Evolutionary conservation across 306 rosid genomes (phyloP).

Genomic region (Arachis hypogaea): DNA sequence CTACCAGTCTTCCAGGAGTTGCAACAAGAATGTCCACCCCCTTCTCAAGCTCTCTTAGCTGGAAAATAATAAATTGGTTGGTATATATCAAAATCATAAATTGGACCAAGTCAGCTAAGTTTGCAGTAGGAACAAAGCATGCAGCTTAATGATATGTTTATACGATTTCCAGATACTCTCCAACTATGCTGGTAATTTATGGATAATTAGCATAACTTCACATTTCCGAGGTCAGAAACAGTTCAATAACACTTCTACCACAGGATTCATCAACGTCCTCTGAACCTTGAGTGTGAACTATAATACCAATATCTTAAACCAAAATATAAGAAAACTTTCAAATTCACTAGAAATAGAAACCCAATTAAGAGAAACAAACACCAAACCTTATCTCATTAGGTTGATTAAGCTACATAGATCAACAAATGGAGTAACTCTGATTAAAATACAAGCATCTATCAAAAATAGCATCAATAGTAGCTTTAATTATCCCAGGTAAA

Average conservation of each 20-base stretch:
- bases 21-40: conserved; percentile 91
- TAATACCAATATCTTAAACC: neutral
- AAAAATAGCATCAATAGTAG: neutral
- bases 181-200: neutral
- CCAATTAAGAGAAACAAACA: neutral
- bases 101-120: neutral
- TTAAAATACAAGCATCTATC: neutral
- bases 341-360: neutral
- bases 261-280: no score
- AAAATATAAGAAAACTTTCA: neutral
- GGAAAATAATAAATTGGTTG: conserved; percentile 39
- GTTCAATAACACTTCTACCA: neutral
- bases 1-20: conserved; percentile 90
- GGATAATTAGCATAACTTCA: conserved; percentile 3
- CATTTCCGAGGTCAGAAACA: neutral
- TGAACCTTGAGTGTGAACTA: neutral
- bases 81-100: conserved; percentile 13
- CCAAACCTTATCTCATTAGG: neutral
- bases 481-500: neutral
- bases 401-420: neutral
- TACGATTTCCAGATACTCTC: neutral
- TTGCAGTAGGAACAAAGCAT: neutral
- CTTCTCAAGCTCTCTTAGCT: conserved; percentile 82
- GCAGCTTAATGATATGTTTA: neutral
- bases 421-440: neutral